Evolutionary conservation across 495 filamentous ascomycete genomes (phyloP), one percentile per base, ranked within the genome.

Genomic region (Trichoderma orchidacearum): DNA sequence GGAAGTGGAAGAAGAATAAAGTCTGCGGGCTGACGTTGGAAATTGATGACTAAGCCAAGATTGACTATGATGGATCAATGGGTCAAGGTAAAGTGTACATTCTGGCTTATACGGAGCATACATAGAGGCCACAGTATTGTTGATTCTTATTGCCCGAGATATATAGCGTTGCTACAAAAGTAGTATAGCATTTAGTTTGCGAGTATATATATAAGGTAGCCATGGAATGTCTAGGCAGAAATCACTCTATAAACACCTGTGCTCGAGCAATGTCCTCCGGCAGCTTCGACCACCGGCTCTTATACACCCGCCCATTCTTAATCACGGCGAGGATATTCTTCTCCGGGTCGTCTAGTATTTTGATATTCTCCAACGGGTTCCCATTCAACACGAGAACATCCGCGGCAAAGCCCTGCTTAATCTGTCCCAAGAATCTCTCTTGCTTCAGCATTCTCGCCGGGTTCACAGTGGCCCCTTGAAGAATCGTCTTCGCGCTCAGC

Each of bases 361-460:
- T 68, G 1, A 80, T 69, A 66, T 81, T 71, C 50, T 80, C 73
- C 21, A 82, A 60, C 30, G 77, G 77, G 55, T 79, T 78, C 55
- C 60, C 59, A 21, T 67, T 68, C 30, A 77, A 53, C 17, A 77
- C 56, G 30, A 77, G 56, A n/a, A 77, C 13, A 60, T 77, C 76
- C 0, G 74, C 76, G 5, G 60, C 59, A 56, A 70, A 72, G 0
- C 69, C 73, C 18, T 55, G 17, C 56, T 71, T 68, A 3, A 82
- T 60, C 58, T 72, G 67, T 1, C 78, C 78, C 23, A 81, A 62
- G 18, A 59, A 63, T 3, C 66, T 63, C 55, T 71, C 68, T 55
- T 68, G 64, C 8, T 71, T 61, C 56, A 80, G 60, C 67, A 73
- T 71, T 55, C 64, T 66, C 1, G 79, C 78, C 2, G 75, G 65